phyloP scores from a whole-genome alignment of 2,329 filamentous ascomycete genomes.

The Ophiognomonia clavigignenti-juglandacearum region DNA sequence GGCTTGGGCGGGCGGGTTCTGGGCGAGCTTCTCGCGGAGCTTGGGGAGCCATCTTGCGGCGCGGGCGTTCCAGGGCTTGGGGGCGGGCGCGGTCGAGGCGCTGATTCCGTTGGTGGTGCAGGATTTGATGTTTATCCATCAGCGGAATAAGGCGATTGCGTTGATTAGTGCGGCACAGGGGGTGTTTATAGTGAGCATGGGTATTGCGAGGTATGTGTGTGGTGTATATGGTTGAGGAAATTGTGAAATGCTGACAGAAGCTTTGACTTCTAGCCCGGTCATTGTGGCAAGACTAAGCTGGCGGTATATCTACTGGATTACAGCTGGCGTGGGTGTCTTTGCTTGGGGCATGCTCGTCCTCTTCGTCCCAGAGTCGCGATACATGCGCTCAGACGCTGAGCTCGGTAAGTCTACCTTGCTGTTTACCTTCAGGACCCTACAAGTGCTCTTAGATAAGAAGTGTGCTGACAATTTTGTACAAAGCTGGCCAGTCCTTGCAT shows the following conservation, averaged over 20 bases:
- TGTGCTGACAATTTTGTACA: too few relatives aligned
- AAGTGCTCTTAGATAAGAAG: too few relatives aligned
- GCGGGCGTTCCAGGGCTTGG: constrained; percentile 26
- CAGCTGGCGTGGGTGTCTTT: constrained; percentile 23
- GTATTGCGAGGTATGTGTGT: constrained; percentile 18
- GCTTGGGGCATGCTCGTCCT: constrained; percentile 25
- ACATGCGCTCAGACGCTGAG: constrained; percentile 23
- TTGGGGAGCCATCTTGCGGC: constrained; percentile 25
- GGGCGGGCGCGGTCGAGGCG: constrained; percentile 27
- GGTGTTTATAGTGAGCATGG: constrained; percentile 25
- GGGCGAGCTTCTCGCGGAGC: constrained; percentile 24
- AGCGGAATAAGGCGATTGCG: constrained; percentile 24
- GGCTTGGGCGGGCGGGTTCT: constrained; percentile 26
- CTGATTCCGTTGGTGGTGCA: constrained; percentile 29
- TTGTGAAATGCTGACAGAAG: not conserved
- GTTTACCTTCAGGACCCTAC: too few relatives aligned
- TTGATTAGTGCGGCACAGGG: constrained; percentile 19
- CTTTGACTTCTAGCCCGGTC: constrained; percentile 15
- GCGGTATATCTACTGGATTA: constrained; percentile 29
- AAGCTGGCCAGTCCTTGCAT: constrained; percentile 22
- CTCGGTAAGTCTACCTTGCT: constrained; percentile 13
- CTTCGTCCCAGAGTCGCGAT: constrained; percentile 27
- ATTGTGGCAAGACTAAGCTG: constrained; percentile 24
- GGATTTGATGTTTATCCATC: constrained; percentile 29
- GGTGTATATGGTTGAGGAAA: not conserved